phyloP scores from a whole-genome alignment of 257 asterid genomes.

The Leptodermis oblonga region DNA sequence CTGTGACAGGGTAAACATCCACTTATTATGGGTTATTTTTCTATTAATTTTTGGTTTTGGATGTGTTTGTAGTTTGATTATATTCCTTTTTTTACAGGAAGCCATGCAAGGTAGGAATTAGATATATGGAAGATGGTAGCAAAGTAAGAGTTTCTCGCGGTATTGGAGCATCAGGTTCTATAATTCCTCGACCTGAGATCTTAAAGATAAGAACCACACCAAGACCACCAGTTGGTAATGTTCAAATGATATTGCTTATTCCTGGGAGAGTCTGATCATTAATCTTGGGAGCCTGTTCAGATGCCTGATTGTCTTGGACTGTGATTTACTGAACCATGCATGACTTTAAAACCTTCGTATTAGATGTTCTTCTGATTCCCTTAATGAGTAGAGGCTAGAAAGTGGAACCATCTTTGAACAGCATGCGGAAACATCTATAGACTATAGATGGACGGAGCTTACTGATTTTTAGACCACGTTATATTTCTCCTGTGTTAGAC shows the following conservation, averaged over 20 bases:
- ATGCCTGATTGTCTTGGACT: not conserved
- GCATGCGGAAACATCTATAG: no score
- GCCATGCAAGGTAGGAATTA: slow-evolving; percentile 77
- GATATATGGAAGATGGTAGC: slow-evolving; percentile 75
- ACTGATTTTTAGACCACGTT: not conserved
- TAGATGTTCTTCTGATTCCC: not conserved
- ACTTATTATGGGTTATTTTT: not conserved
- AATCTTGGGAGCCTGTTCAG: not conserved
- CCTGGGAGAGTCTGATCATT: not conserved
- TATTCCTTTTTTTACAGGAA: slow-evolving; percentile 44
- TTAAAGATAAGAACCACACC: slow-evolving; percentile 77
- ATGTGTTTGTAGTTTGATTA: slow-evolving; percentile 19
- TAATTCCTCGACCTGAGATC: slow-evolving; percentile 90
- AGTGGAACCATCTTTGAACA: not conserved
- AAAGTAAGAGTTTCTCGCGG: slow-evolving; percentile 91
- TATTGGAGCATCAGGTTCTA: slow-evolving; percentile 76
- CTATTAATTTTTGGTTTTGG: not conserved
- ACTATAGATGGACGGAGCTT: no score
- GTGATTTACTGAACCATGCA: not conserved
- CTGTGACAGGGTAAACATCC: slow-evolving; percentile 67
- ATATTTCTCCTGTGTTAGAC: not conserved
- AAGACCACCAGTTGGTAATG: slow-evolving; percentile 74
- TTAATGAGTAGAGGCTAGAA: not conserved
- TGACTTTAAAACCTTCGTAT: not conserved
- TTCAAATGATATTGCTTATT: not conserved